These are phyloP conservation scores for Aschersonia sp. DNA, from an alignment of 2,329 filamentous ascomycete genomes.

Conservation along the genomic window DNA sequence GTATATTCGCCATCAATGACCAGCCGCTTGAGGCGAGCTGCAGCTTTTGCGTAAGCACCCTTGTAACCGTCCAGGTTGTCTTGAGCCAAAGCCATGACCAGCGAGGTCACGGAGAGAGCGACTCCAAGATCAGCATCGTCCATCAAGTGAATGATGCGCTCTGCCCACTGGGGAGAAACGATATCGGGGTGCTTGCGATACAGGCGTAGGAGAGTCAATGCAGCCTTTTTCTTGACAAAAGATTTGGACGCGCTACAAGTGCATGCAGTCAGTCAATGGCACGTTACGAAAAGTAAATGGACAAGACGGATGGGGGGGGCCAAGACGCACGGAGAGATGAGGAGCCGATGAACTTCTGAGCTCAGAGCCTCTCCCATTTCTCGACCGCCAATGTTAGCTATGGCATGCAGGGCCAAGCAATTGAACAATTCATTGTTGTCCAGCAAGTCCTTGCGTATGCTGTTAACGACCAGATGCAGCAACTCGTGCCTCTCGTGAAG, in stretches of 20 bases:
- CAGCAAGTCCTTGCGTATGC: conserved; percentile 87
- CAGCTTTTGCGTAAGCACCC: conserved; percentile 87
- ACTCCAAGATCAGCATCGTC: conserved; percentile 92
- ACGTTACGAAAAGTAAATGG: not conserved
- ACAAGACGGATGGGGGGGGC: not conserved
- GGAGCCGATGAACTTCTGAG: conserved; percentile 76
- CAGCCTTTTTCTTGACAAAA: conserved; percentile 98
- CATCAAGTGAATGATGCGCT: conserved; percentile 97
- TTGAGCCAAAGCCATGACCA: conserved; percentile 88
- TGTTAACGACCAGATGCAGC: conserved; percentile 92
- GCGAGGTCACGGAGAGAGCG: conserved; percentile 83
- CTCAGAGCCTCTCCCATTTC: conserved; percentile 96
- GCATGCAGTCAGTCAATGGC: not conserved
- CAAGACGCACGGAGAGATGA: conserved; percentile 76
- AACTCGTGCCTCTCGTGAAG: conserved; percentile 95
- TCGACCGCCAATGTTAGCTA: conserved; percentile 90
- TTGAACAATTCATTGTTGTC: conserved; percentile 97
- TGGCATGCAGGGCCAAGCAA: conserved; percentile 89
- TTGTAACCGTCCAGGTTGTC: conserved; percentile 92
- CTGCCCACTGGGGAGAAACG: conserved; percentile 91
- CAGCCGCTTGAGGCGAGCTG: conserved; percentile 75
- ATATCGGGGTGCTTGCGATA: conserved; percentile 93
- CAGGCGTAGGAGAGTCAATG: conserved; percentile 77
- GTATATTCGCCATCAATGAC: conserved; percentile 82
- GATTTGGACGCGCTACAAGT: conserved; percentile 60